A percentile compares a stretch with the other conserved stretches of the same genome.
phyloP scores from a whole-genome alignment of 352 stramenopile genomes.

The Discostella stelligera region DNA sequence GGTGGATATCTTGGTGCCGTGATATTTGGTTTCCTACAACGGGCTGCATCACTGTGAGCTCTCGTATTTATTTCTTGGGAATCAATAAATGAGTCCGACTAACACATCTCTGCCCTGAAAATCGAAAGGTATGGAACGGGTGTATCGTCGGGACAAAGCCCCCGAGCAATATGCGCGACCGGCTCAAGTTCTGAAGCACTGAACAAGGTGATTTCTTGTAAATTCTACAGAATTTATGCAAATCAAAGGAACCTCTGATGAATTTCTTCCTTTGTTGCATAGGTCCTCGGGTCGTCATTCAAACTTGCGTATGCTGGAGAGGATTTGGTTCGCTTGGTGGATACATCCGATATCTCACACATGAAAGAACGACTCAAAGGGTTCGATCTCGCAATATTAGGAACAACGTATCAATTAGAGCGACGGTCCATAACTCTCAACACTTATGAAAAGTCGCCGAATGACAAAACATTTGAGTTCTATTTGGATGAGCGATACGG shows the following conservation, averaged over 20 bases:
- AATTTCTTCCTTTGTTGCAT: not conserved
- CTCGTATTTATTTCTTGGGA: not conserved
- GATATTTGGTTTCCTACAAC: constrained; percentile 76
- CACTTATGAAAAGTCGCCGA: constrained; percentile 69
- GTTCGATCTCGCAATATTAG: constrained; percentile 67
- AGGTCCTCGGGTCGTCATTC: constrained; percentile 60
- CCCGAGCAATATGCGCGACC: constrained; percentile 60
- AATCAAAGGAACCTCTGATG: not conserved
- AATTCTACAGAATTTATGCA: not conserved
- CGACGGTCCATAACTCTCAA: constrained; percentile 52
- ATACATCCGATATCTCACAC: constrained; percentile 54
- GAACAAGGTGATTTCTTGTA: constrained; percentile 45
- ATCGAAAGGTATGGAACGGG: constrained; percentile 65
- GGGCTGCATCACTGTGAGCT: constrained; percentile 58
- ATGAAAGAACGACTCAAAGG: constrained; percentile 58
- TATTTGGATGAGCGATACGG: constrained; percentile 62
- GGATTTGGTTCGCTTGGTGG: constrained; percentile 63
- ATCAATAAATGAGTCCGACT: not conserved
- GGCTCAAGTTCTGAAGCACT: constrained; percentile 46
- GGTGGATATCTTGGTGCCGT: constrained; percentile 68
- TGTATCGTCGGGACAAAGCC: constrained; percentile 50
- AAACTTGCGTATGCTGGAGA: constrained; percentile 70
- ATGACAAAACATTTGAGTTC: constrained; percentile 78
- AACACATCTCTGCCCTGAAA: not conserved
- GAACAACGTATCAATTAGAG: constrained; percentile 64